Percentiles rank a stretch among this genome's conserved stretches.
These are phyloP conservation scores for Ophiocytium majus DNA, from an alignment of 352 stramenopile genomes.

Conservation along the genomic window DNA sequence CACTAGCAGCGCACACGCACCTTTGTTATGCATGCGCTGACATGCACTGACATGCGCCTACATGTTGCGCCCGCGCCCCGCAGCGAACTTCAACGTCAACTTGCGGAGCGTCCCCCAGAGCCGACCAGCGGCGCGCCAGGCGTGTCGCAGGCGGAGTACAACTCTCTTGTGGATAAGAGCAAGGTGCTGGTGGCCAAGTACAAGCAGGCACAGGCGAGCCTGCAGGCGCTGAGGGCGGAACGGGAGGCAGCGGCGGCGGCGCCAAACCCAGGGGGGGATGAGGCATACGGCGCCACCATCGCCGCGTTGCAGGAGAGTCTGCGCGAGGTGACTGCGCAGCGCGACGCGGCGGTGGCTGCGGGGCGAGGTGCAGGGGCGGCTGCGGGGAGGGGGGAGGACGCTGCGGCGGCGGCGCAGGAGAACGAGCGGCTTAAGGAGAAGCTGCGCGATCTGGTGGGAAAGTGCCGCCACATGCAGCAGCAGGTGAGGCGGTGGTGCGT, in stretches of 20 bases:
- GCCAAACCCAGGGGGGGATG: neutral
- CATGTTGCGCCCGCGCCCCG: too few species aligned
- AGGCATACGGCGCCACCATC: conserved; percentile 45
- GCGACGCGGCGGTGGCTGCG: conserved; percentile 16
- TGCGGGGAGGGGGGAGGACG: neutral
- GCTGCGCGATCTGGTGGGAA: conserved; percentile 34
- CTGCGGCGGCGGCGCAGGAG: conserved; percentile 12
- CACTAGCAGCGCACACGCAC: too few species aligned
- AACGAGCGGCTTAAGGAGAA: conserved; percentile 44
- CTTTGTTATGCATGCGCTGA: too few species aligned
- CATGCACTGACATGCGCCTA: too few species aligned
- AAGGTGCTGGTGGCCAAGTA: conserved; percentile 43
- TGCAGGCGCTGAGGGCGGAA: conserved; percentile 32
- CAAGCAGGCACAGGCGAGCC: conserved; percentile 35
- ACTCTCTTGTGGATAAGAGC: conserved; percentile 27
- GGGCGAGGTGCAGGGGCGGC: neutral
- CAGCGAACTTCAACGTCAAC: neutral
- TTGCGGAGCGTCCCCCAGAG: too few species aligned
- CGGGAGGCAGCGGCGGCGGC: neutral
- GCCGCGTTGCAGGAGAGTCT: conserved; percentile 41
- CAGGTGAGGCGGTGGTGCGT: conserved; percentile 13
- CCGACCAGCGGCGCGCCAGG: too few species aligned
- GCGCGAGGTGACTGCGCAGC: conserved; percentile 31
- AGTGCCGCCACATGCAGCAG: conserved; percentile 33
- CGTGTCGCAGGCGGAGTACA: neutral